Percentiles rank a stretch among this genome's conserved stretches.
Evolutionary conservation across 768 basidiomycete species (phyloP).

Genomic region (Mycena kentingensis): DNA sequence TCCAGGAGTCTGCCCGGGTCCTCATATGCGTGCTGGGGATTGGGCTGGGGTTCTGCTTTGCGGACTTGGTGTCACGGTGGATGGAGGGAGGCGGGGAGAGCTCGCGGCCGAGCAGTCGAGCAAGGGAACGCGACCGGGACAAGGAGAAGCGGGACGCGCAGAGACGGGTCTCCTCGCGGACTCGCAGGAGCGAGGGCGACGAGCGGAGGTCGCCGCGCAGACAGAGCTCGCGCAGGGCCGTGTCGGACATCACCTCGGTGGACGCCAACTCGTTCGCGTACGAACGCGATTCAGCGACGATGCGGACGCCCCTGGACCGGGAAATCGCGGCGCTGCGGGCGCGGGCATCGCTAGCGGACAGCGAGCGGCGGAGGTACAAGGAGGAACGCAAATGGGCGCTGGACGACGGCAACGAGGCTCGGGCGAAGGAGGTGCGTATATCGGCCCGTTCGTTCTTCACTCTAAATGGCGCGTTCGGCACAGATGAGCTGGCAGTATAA

Average conservation of each 20-base stretch:
- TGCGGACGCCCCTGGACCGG: conserved; percentile 64
- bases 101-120: conserved; percentile 30
- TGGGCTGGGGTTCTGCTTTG: conserved; percentile 67
- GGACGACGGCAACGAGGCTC: conserved; percentile 72
- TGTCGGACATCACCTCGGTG: conserved; percentile 67
- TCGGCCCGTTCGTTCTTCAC: neutral
- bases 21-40: conserved; percentile 66
- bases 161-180: conserved; percentile 18
- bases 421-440: conserved; percentile 43
- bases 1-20: conserved; percentile 55
- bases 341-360: conserved; percentile 79
- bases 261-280: conserved; percentile 70
- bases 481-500: conserved; percentile 87
- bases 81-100: conserved; percentile 54
- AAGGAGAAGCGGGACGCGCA: neutral
- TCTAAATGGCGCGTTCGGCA: conserved; percentile 22
- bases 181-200: conserved; percentile 21
- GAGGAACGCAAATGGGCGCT: conserved; percentile 89
- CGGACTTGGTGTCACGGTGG: conserved; percentile 69
- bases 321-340: conserved; percentile 76
- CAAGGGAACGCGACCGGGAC: conserved; percentile 34
- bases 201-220: conserved; percentile 17
- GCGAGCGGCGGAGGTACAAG: conserved; percentile 77
- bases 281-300: conserved; percentile 52
- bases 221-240: conserved; percentile 29